phyloP scores from a whole-genome alignment of 2,329 filamentous ascomycete genomes.

The Colletotrichum destructivum region DNA sequence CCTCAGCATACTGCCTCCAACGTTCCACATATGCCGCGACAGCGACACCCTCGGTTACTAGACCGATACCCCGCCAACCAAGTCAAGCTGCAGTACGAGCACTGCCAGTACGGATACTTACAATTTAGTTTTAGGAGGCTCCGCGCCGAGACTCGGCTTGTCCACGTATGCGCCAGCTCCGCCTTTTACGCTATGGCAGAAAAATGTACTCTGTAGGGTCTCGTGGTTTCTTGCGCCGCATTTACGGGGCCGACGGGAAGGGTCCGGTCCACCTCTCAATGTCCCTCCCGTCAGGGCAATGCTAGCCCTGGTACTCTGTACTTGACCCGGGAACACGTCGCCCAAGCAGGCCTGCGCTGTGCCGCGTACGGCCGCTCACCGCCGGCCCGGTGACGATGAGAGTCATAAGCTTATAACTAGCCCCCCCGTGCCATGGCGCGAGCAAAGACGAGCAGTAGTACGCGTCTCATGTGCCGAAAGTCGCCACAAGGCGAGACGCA shows the following conservation, averaged over 20 bases:
- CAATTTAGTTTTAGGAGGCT: not conserved
- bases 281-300: conserved; percentile 25
- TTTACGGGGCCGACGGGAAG: conserved; percentile 24
- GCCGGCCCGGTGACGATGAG: conserved; percentile 20
- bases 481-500: not conserved
- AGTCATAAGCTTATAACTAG: conserved; percentile 31
- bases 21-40: conserved; percentile 9
- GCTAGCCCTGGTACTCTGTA: conserved; percentile 12
- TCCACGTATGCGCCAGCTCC: conserved; percentile 13
- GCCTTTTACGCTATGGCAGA: not conserved
- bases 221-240: conserved; percentile 1
- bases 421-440: not conserved
- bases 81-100: not conserved
- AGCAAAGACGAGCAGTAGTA: conserved; percentile 18
- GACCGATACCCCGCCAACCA: not conserved
- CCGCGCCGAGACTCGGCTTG: not conserved
- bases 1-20: conserved; percentile 11
- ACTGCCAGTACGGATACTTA: not conserved
- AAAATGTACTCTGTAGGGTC: not conserved
- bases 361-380: conserved; percentile 9
- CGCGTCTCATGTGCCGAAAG: conserved; percentile 18
- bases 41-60: conserved; percentile 7
- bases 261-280: conserved; percentile 19
- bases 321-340: conserved; percentile 28
- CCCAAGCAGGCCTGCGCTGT: not conserved